phyloP scores from a whole-genome alignment of 805 yeast genomes.

The Barnettozyma sucrosica region DNA sequence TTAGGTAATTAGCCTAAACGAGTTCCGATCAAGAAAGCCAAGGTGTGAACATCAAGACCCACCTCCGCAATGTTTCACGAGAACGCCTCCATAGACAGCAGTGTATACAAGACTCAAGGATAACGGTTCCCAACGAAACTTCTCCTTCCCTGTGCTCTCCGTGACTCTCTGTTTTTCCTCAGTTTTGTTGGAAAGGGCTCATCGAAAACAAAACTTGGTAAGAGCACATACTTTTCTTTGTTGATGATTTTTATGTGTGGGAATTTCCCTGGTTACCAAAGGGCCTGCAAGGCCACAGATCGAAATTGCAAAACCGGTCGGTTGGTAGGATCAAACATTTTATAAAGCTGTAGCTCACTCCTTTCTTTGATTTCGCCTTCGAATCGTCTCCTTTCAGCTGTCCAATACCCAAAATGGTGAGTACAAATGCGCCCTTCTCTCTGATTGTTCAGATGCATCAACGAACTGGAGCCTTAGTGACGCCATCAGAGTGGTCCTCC shows the following conservation, averaged over 20 bases:
- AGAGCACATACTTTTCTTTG: conserved; percentile 3
- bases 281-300: conserved; percentile 7
- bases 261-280: conserved; percentile 11
- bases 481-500: too few species aligned
- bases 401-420: conserved; percentile 5
- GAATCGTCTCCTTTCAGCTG: not conserved
- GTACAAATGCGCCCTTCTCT: not conserved
- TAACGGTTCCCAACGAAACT: too few species aligned
- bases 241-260: not conserved
- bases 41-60: not conserved
- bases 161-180: not conserved
- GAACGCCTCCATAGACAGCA: not conserved
- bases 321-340: conserved; percentile 3
- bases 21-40: not conserved
- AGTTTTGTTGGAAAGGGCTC: not conserved
- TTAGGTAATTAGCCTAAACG: not conserved
- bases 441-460: not conserved
- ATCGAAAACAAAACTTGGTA: too few species aligned
- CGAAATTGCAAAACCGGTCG: conserved; percentile 11
- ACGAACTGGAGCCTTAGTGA: not conserved
- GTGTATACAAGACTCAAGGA: too few species aligned
- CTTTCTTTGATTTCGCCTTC: not conserved
- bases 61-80: not conserved
- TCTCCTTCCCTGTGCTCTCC: not conserved
- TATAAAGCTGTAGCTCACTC: conserved; percentile 6